Evolutionary conservation across 208 protist genomes (phyloP), one percentile per base, ranked within the genome.

Genomic region (Leishmania arabica): DNA sequence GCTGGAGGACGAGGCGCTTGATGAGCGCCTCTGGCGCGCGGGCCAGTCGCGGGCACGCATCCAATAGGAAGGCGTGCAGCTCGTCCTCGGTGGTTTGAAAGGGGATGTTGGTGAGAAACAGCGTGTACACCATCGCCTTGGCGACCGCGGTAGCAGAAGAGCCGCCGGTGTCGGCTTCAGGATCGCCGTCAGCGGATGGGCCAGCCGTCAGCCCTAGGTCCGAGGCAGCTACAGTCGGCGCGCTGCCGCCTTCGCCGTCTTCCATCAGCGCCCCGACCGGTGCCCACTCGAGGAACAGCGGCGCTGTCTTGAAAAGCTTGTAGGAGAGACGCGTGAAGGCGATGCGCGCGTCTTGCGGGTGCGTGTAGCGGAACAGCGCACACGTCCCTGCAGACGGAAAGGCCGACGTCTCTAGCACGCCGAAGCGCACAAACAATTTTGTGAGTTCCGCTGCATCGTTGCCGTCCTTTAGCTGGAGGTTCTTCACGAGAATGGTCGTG

Each of bases 221-320:
- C 15, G 68, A 78, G 17, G 79, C 51, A 8, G 75, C 79, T 19
- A 34, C 75, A 0, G 37, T 62, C 24, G 56, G 64, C 0, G 24
- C 66, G 17, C 53, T 37, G 56, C 45, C 47, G 58, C 42, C 86
- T 13, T 91, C 85, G 24, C 80, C 83, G 54, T 89, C 88, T n/a
- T 93, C 91, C 65, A 87, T 77, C 31, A 98, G 93, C 4, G 95
- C 66, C 19, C 92, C 96, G 13, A 98, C 89, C 13, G 98, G 99
- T 8, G 99, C 99, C 99, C 99, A 99, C 88, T 99, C 99, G 1
- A 99, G 88, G 83, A 98, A 99, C 1, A 99, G 88, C 37, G 99
- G 99, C 9, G 95, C 82, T 65, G 91, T 87, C 69, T 98, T 87
- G 83, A 99, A 99, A 60, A 98, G 91, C 74, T 94, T 94, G 86